Base-by-base conservation (phyloP, 2,329 filamentous ascomycete genomes). In the Phoma sp. region DNA sequence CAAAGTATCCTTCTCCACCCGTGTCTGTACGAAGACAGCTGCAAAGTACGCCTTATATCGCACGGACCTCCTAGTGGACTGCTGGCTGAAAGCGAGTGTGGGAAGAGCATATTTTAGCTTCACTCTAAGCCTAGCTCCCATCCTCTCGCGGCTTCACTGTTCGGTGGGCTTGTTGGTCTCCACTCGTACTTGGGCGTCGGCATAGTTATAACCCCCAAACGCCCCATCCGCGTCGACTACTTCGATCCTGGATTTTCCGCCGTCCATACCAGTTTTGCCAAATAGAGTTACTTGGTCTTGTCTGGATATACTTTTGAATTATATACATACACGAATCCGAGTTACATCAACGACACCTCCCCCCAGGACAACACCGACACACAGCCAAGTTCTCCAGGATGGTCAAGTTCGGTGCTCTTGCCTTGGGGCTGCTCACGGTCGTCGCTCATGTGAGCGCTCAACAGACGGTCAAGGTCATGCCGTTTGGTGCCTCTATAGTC, bases 401-500 rank as follows among this genome's bases (percentile, higher is more conserved):
- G 64, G 63, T 69, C 49, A 67, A 63, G 47, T 49, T 68, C 48
- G 45, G 52, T 32, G 43, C 60, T 33, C 36, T 68, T 33, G 61
- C 57, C 47, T 55, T 65, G 22, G 65, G 60, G 61, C 63, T 72
- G 21, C 56, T 66, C 50, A 58, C 50, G 48, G 43, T 67, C 13
- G 55, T 63, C 25, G 50, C 57, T 36, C 50, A 63, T 41, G 62
- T 58, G 33, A 58, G 58, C 54, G 63, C 66, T 46, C 64, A 67
- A 31, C 39, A 45, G 13, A 66, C 61, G 2, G 67, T 73, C 45
- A 71, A 65, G 53, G 59, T 74, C n/a, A 74, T 74, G 72, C 69
- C 71, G 1, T 71, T 74, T 39, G 72, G 72, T 43, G 72, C 72
- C 25, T 74, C 71, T 13, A 74, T 74, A 35, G 68, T 74, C 46